Percentiles rank a stretch among this genome's conserved stretches.
phyloP scores from a whole-genome alignment of 192 early-diverging fungal species.

The Coemansia sp. region DNA sequence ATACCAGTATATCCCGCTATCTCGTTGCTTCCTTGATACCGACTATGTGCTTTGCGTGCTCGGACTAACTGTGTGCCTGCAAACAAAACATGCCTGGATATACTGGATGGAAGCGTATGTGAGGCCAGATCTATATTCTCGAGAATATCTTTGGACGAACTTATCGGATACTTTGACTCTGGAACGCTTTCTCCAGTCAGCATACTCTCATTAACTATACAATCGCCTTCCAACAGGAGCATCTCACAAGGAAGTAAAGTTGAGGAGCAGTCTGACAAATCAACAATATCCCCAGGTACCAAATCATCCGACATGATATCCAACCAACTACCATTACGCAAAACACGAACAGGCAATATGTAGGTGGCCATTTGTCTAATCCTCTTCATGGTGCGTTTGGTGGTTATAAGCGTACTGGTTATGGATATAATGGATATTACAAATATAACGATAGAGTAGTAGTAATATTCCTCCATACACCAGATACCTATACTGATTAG shows the following conservation, averaged over 20 bases:
- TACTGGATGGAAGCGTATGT: slow-evolving; percentile 47
- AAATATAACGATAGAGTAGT: slow-evolving; percentile 90
- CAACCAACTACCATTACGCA: slow-evolving; percentile 53
- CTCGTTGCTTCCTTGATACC: background rate
- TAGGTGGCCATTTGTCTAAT: slow-evolving; percentile 82
- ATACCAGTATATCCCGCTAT: background rate
- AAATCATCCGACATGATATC: slow-evolving; percentile 63
- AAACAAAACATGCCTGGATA: slow-evolving; percentile 86
- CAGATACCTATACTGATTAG: slow-evolving; percentile 72
- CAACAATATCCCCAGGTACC: slow-evolving; percentile 93
- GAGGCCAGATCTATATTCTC: slow-evolving; percentile 24
- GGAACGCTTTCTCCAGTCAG: slow-evolving; percentile 96
- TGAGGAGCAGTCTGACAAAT: slow-evolving; percentile 55
- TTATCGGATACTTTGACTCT: slow-evolving; percentile 80
- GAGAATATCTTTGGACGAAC: background rate
- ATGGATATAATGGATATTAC: slow-evolving; percentile 79
- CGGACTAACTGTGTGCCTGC: slow-evolving; percentile 89
- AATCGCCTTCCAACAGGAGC: slow-evolving; percentile 84
- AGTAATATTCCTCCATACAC: slow-evolving; percentile 89
- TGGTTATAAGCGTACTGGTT: slow-evolving; percentile 71
- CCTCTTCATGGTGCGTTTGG: slow-evolving; percentile 58
- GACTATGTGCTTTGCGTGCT: slow-evolving; percentile 42
- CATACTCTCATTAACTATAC: slow-evolving; percentile 97
- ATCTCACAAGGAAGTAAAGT: slow-evolving; percentile 83
- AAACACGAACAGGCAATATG: slow-evolving; percentile 67